A percentile compares a stretch with the other conserved stretches of the same genome.
phyloP scores from a whole-genome alignment of 495 filamentous ascomycete genomes.

The Letharia columbiana region DNA sequence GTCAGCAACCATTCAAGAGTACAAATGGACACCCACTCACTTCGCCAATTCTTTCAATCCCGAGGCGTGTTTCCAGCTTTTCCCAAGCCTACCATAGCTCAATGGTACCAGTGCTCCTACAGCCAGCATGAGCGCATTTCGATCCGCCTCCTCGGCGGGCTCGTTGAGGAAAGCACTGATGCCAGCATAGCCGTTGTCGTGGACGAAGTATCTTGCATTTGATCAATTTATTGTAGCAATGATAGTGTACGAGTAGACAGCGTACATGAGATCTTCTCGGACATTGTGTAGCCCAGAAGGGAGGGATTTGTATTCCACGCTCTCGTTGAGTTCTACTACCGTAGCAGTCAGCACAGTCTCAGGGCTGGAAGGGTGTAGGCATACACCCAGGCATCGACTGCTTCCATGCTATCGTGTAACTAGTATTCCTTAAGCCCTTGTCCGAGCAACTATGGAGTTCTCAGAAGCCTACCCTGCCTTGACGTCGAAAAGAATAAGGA shows the following conservation, averaged over 20 bases:
- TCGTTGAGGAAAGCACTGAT: conserved; percentile 87
- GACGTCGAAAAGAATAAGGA: conserved; percentile 79
- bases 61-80: conserved; percentile 81
- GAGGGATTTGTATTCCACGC: conserved; percentile 89
- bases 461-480: conserved; percentile 58
- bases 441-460: background rate
- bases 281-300: conserved; percentile 90
- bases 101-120: conserved; percentile 82
- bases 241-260: conserved; percentile 8
- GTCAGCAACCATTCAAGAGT: conserved; percentile 10
- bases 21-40: conserved; percentile 35
- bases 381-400: conserved; percentile 53
- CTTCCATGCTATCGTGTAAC: conserved; percentile 83
- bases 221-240: conserved; percentile 1
- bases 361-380: conserved; percentile 22
- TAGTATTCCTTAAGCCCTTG: conserved; percentile 28
- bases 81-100: conserved; percentile 76
- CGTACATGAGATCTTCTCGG: conserved; percentile 72
- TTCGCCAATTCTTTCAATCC: conserved; percentile 64
- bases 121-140: conserved; percentile 87
- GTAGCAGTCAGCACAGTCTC: conserved; percentile 18
- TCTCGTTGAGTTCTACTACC: conserved; percentile 72
- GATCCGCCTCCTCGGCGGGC: conserved; percentile 64
- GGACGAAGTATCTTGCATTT: conserved; percentile 68
- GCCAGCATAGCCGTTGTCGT: conserved; percentile 69